Base-by-base conservation (phyloP, 1,139 yeast species). In the Saccharomyces hybrid region DNA sequence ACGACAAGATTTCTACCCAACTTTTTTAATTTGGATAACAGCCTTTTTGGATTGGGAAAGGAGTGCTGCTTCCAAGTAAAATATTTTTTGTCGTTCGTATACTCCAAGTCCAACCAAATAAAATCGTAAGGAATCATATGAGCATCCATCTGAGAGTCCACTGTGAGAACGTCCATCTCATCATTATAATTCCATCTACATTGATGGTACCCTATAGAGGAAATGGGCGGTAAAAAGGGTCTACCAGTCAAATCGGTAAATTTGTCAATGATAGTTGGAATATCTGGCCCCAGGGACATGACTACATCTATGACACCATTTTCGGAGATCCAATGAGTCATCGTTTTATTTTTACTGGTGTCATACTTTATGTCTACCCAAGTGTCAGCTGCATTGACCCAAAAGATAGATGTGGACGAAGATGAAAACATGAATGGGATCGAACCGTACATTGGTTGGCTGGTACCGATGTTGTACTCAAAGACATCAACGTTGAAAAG, bases 181-280 rank as follows among this genome's bases (percentile, higher is more conserved):
- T 87, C 90, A 65, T 89, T 88, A 73, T 93, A 93, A 70, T 93
- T 95, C 99, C 99, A 93, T 64, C 99, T 79, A 69, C 97, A 93
- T 70, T 91, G 98, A 67, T 93, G 99, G 66, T 93, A 88, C 0
- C 96, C 99, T 38, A 90, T 72, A 0, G 97, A 77, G 62, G 90
- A 87, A 47, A 84, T 62, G 58, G 83, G 88, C 0, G 99, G 99
- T n/a, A 93, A 73, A 11, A 75, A 71, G 0, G 89, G 77, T 57
- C 74, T 79, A 0, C 99, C 99, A 0, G 96, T 84, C n/a, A 93
- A 70, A 5, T 71, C 65, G 1, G 91, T 86, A 67, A 86, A 93
- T 47, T 81, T 77, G 51, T 76, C 67, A 51, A 84, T 79, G 31
- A 93, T 78, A 1, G 68, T 63, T 1, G 97, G 95, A 0, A 76